Evolutionary conservation across 2,329 filamentous ascomycete species (phyloP), one percentile per base, ranked within the genome.

Genomic region (Cryphonectria parasitica): DNA sequence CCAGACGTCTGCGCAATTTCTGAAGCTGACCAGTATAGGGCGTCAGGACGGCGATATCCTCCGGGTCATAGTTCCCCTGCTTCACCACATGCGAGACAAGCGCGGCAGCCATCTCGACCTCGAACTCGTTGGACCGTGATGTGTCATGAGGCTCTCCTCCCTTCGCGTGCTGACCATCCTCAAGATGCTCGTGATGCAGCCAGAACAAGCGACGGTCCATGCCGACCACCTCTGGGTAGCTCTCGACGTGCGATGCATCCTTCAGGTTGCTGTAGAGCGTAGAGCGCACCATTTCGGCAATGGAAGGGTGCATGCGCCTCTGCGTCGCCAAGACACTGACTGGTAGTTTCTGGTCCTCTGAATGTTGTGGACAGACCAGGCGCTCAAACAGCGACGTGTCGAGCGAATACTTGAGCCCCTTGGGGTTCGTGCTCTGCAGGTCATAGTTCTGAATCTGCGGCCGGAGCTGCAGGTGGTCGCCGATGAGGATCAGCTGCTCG

Each of bases 31-130:
- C 88, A 0, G 84, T 78, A 71, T 92, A 91, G 0, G 89, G 89
- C 0, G 91, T 94, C 7, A 95, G 76, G 0, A 95, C 87, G 0
- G 91, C 90, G 70, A 95, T 92, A 1, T 94, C 89, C 0, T 82
- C 82, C 0, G 80, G 78, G 0, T 77, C 78, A 76, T 94, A 93
- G 0, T 74, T 76, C 0, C 91, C 91, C 75, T 94, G 91, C 0
- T 85, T 83, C 6, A 91, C 81, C 0, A 95, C 79, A 75, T 95
- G 91, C 0, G 83, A 84, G 0, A 93, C 88, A 0, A 94, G 78
- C 0, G 87, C 85, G 8, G 83, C 80, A 0, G 86, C 85, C 88
- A 95, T 90, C 0, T 88, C 81, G 0, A 91, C 82, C 75, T 95
- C 92, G 76, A 82, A 90, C 0, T 75, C 66, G 69, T 92, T 91